A percentile compares a stretch with the other conserved stretches of the same genome.
Evolutionary conservation across 1,139 yeast genomes (phyloP).

Genomic region (Suhomyces kunorum): DNA sequence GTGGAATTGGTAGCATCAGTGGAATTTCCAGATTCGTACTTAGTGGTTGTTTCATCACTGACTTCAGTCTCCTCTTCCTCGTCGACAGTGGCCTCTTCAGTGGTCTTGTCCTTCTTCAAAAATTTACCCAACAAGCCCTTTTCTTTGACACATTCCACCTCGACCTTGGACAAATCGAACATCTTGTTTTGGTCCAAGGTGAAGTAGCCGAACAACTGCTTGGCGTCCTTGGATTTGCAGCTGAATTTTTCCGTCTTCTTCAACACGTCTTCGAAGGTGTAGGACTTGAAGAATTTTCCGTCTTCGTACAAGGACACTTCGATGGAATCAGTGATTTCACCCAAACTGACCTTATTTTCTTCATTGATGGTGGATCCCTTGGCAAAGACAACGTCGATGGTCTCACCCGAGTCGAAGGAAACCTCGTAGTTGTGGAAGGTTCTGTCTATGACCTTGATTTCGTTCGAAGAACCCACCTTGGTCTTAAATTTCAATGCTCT

Average conservation of each 20-base stretch:
- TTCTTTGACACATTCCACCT: slow-evolving; percentile 40
- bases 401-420: slow-evolving; percentile 33
- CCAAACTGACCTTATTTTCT: slow-evolving; percentile 33
- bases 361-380: slow-evolving; percentile 40
- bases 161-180: slow-evolving; percentile 44
- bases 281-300: slow-evolving; percentile 47
- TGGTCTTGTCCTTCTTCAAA: slow-evolving; percentile 23
- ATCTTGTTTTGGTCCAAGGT: slow-evolving; percentile 51
- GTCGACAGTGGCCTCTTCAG: slow-evolving; percentile 17
- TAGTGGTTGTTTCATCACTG: slow-evolving; percentile 10
- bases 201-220: slow-evolving; percentile 44
- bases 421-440: slow-evolving; percentile 46
- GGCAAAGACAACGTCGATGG: slow-evolving; percentile 41
- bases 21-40: slow-evolving; percentile 6
- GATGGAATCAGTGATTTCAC: slow-evolving; percentile 33
- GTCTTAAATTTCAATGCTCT: slow-evolving; percentile 64
- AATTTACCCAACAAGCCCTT: slow-evolving; percentile 32
- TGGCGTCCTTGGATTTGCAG: slow-evolving; percentile 40
- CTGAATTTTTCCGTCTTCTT: slow-evolving; percentile 46
- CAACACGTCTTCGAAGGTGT: slow-evolving; percentile 30
- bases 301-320: slow-evolving; percentile 56
- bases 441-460: slow-evolving; percentile 62
- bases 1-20: slow-evolving; percentile 13
- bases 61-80: slow-evolving; percentile 13
- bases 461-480: slow-evolving; percentile 56